Base-by-base conservation (phyloP, 805 yeast species). In the Yarrowia sp. region DNA sequence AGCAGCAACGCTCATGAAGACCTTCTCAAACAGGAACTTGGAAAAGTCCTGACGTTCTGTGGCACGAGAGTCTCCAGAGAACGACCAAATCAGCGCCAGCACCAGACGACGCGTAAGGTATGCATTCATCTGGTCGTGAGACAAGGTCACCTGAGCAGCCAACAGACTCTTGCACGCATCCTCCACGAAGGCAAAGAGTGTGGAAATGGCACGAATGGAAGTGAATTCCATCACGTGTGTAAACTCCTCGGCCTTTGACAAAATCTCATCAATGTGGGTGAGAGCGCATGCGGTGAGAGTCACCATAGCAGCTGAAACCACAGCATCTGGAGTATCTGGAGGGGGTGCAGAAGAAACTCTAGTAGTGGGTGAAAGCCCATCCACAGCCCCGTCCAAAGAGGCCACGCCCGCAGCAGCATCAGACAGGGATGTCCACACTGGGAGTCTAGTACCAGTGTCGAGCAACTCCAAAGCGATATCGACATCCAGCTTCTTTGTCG, bases 31-130 rank as follows among this genome's bases (percentile, higher is more conserved):
- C 10, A 83, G 44, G 19, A 68, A 68, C 2, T 66, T 51, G 5
- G 80, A 75, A 69, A 85, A 80, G 2, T 32, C 26, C 9, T 72
- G 73, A 46, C 86, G 77, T 1, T 79, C 83, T 0, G 67, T 69
- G 1, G 73, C 46, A 0, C 77, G 51, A 38, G 82, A 73, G 68
- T 85, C 90, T 0, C 93, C 93, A 0, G 84, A 78, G 70, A 85
- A 82, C 0, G 90, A 78, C 95, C 95, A 89, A 0, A 81, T 72
- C 16, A 84, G 43, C 0, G 86, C 72, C 5, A 74, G 52, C 4
- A 75, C 70, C 17, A 76, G 19, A 7, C 67, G 66, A 9, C 67
- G 67, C 14, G 59, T 35, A 8, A 72, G 48, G 66, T 56, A 74
- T 58, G 43, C 59, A n/a, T 64, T 38, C 35, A 63, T 48, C 35